phyloP scores from a whole-genome alignment of 352 stramenopile genomes.

The Albugo laibachii region DNA sequence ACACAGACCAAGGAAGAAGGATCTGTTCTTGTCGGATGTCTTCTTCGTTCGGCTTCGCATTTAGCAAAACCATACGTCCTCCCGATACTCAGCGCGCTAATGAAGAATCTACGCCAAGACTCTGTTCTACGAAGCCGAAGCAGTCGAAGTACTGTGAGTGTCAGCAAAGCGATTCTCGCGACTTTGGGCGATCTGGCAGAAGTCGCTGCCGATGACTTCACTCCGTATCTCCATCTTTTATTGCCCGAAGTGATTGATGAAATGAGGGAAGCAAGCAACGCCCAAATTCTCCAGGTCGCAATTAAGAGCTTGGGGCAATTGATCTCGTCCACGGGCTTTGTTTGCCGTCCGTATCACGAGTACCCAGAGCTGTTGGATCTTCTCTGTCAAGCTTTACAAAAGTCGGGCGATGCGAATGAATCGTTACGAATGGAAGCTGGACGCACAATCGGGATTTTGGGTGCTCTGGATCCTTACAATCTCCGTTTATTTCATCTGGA shows the following conservation, averaged over 20 bases:
- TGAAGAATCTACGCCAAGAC: constrained; percentile 77
- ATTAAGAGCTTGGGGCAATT: constrained; percentile 73
- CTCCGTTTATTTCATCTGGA: constrained; percentile 65
- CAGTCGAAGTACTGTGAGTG: constrained; percentile 50
- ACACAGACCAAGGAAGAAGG: constrained; percentile 67
- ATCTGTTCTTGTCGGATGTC: constrained; percentile 53
- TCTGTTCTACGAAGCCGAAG: constrained; percentile 31
- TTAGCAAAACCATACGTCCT: constrained; percentile 72
- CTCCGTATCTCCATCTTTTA: constrained; percentile 63
- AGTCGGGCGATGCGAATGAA: constrained; percentile 60
- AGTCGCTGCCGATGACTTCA: constrained; percentile 56
- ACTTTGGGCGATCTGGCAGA: constrained; percentile 64
- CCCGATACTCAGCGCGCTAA: constrained; percentile 63
- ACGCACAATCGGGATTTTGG: constrained; percentile 57
- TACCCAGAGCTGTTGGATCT: constrained; percentile 70
- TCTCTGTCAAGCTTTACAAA: constrained; percentile 54
- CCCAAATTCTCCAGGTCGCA: constrained; percentile 65
- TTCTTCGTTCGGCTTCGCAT: constrained; percentile 54
- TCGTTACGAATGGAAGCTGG: constrained; percentile 59
- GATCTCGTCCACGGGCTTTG: constrained; percentile 65
- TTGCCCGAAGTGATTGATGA: constrained; percentile 76
- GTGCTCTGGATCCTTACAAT: constrained; percentile 72
- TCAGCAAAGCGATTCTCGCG: constrained; percentile 70
- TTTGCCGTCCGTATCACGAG: constrained; percentile 68
- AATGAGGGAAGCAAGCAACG: constrained; percentile 69